Base-by-base conservation (phyloP, 345 rosid species). In the Boechera retrofracta region DNA sequence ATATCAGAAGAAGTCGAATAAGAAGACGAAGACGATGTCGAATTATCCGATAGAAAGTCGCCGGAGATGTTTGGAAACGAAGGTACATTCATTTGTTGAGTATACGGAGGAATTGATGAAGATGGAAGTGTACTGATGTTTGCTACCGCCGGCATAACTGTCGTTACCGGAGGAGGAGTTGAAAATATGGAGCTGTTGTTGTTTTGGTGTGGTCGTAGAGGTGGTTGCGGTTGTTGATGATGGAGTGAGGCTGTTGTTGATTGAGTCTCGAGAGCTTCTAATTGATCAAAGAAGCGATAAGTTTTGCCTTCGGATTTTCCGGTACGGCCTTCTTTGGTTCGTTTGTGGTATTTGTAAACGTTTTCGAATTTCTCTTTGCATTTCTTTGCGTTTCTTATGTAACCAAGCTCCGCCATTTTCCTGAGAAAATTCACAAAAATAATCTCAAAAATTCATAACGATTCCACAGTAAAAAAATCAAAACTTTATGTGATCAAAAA, bases 331-430 rank as follows among this genome's bases (percentile, higher is more conserved):
- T 93, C 97, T 85, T 91, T 93, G 77, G 98, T 89, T 52, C 98
- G 76, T 82, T 85, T 93, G 83, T 93, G 97, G 80, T 93, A 93
- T 78, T 93, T 93, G 84, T 82, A 91, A 24, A 93, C 90, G 69
- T 93, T 93, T 85, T 93, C 98, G 78, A 93, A 93, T 55, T 93
- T 93, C 89, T 93, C 98, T 75, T 86, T 91, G 83, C 98, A 91
- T 79, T 93, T 93, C 87, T 93, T 93, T 5, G 89, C 83, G 71
- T 85, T 88, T 78, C 98, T 87, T 70, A 80, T 83, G 75, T 78
- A 89, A 29, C 98, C 98, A 71, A 87, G 90, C 78, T 85, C 95
- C 1, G 79, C 86, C 70, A 93, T 75, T 83, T 87, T 93, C 91
- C 97, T 93, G 83, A 35, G 2, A 4, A 18, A 7, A 3, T 28